Percentiles rank a stretch among this genome's conserved stretches.
Evolutionary conservation across 345 rosid species (phyloP).

Genomic region (Litchi chinensis): DNA sequence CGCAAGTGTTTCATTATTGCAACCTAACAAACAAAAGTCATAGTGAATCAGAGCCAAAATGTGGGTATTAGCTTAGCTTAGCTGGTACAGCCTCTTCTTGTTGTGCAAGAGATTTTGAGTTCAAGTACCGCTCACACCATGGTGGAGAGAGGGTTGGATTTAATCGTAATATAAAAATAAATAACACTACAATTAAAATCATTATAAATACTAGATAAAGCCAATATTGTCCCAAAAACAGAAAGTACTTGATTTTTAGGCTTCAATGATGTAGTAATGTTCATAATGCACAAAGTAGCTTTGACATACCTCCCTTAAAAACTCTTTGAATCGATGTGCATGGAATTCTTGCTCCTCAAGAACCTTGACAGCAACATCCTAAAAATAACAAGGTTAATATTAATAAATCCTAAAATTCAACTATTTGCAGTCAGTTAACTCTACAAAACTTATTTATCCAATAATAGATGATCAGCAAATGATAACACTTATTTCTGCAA

Average conservation of each 20-base stretch:
- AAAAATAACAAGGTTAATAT: constrained; percentile 17
- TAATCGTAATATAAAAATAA: too few species aligned
- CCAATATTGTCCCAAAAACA: not conserved
- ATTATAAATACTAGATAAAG: not conserved
- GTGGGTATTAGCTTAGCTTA: not conserved
- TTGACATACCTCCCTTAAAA: constrained; percentile 49
- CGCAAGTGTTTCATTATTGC: constrained; percentile 51
- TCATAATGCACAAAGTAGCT: constrained; percentile 13
- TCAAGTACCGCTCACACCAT: not conserved
- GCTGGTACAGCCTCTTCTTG: not conserved
- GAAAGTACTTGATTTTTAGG: not conserved
- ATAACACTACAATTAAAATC: not conserved
- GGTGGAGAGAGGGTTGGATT: not conserved
- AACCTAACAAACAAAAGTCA: constrained; percentile 36
- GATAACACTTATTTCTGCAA: not conserved
- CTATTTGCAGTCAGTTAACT: not conserved
- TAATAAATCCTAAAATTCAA: not conserved
- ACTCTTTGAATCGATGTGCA: constrained; percentile 43
- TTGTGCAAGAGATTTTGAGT: not conserved
- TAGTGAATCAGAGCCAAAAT: not conserved
- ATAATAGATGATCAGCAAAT: not conserved
- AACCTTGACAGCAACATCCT: constrained; percentile 70
- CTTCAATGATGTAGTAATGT: not conserved
- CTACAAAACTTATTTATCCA: not conserved
- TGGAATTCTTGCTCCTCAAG: constrained; percentile 55